Base-by-base conservation (phyloP, 768 basidiomycete genomes). In the Tulasnella sp. region DNA sequence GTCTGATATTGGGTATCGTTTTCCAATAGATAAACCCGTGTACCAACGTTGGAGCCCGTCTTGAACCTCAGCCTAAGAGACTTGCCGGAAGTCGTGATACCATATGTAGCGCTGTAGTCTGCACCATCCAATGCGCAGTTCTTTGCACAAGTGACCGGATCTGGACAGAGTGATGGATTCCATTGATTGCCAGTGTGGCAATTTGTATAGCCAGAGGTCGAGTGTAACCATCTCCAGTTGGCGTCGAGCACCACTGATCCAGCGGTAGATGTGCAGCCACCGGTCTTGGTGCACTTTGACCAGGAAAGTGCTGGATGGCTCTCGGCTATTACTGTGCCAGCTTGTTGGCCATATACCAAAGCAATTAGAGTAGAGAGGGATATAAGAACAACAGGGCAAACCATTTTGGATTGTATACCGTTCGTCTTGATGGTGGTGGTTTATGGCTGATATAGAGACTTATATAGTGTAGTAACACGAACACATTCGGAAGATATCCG, bases 331-430 rank as follows among this genome's bases (percentile, higher is more conserved):
- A 64, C 56, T 10, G 71, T 74, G 57, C 74, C 75, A 45, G 69
- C 67, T 53, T 74, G 73, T 59, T 77, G 75, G 56, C 64, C 75
- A 53, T 61, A 65, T n/a, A 62, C 73, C 49, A 69, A 65, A 44
- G 74, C 63, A 54, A 63, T 53, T 53, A 63, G 57, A 34, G 70
- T 63, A 15, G 40, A 16, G 31, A 45, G 3, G 2, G 19, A 45
- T 9, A 45, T 16, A 40, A 45, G 34, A 13, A 37, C 13, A 37
- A 16, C 1, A n/a, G n/a, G n/a, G n/a, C n/a, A n/a, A n/a, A n/a
- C n/a, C n/a, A n/a, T n/a, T n/a, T n/a, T n/a, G n/a, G n/a, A n/a
- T n/a, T n/a, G n/a, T n/a, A n/a, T n/a, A n/a, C n/a, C n/a, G n/a
- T n/a, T n/a, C n/a, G n/a, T n/a, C n/a, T n/a, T n/a, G n/a, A n/a